Evolutionary conservation across 805 yeast species (phyloP), one percentile per base, ranked within the genome.

Genomic region (Saitoella complicata): DNA sequence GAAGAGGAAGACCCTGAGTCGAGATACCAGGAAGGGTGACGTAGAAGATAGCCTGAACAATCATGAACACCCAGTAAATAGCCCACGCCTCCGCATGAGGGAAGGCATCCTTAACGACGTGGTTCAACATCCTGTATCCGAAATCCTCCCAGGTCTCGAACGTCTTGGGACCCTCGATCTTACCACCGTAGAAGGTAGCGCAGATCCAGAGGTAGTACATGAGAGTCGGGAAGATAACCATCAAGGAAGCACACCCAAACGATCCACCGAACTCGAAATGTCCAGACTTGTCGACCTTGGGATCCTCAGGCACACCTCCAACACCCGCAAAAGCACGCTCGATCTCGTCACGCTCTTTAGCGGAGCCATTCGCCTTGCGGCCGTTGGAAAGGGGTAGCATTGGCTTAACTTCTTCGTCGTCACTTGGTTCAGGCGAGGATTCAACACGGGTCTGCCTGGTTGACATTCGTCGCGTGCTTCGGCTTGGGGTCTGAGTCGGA

Each of bases 141-240:
- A 62, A 66, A 33, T 69, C 69, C 7, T 12, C 32, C 42, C 55
- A 45, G 6, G 72, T 55, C 61, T 80, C 75, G 21, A 39, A 39
- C 4, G 59, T 68, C 0, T 60, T 58, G 3, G 95, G 95, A 61
- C 69, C 64, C 29, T 94, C 85, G 31, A 83, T 70, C 41, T 66
- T 57, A 1, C 95, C 95, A 50, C 67, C 67, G 63, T 85, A 84
- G 61, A 80, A 86, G 49, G 74, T 73, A 43, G 91, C 88, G 55
- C 85, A 72, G 45, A 88, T 77, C 93, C 95, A 88, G 91, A 91
- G 80, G 65, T 91, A 91, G 71, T 80, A 84, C 98, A 91, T 91
- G 57, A 91, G 69, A 40, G 79, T 58, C 6, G 98, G 98, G 66
- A 91, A 91, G 3, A 94, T 94, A 39, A 75, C 58, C 78, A 88